Percentiles rank a stretch among this genome's conserved stretches.
phyloP scores from a whole-genome alignment of 129 eudicot genomes.

The Saposhnikovia divaricata region DNA sequence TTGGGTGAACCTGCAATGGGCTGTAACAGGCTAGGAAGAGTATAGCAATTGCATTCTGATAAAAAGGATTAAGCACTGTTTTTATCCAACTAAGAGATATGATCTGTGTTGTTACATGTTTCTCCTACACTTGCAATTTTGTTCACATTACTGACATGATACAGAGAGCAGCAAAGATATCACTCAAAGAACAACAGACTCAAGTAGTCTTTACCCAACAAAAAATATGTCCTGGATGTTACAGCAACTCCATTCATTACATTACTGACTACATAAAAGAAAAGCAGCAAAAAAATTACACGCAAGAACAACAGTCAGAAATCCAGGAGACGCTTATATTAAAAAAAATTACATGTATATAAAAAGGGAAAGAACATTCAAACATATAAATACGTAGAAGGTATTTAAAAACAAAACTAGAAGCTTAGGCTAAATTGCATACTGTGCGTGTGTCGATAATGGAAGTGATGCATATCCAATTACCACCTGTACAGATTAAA shows the following conservation, averaged over 20 bases:
- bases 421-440: conserved; percentile 17
- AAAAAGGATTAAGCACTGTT: not conserved
- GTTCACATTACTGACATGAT: not conserved
- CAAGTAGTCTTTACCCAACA: too few relatives aligned
- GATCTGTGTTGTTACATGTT: not conserved
- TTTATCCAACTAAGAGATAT: not conserved
- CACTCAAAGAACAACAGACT: too few relatives aligned
- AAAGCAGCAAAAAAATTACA: not conserved
- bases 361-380: not conserved
- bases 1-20: not conserved
- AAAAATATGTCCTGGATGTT: too few relatives aligned
- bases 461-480: conserved; percentile 93
- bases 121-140: not conserved
- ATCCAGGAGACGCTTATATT: not conserved
- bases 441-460: conserved; percentile 84
- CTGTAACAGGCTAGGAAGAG: not conserved
- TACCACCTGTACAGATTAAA: conserved; percentile 48
- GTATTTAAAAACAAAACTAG: not conserved
- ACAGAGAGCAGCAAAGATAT: not conserved
- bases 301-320: not conserved
- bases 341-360: not conserved
- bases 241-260: not conserved
- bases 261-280: not conserved
- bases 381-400: not conserved
- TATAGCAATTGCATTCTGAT: not conserved